Base-by-base conservation (phyloP, 305 asterid species). In the Solanum hybrid region DNA sequence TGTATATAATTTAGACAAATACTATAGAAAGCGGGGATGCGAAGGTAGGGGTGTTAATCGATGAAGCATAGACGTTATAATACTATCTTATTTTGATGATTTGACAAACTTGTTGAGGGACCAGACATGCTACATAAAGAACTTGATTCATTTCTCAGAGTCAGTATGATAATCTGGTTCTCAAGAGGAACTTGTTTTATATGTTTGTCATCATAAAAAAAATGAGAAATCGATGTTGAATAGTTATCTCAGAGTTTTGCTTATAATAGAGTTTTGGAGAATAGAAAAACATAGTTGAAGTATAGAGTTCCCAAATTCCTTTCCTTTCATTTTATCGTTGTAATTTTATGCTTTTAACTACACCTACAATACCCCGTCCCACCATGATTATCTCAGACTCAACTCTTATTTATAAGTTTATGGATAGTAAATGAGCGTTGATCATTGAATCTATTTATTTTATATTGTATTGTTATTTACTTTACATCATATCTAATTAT, bases 1-100 rank as follows among this genome's bases (percentile, higher is more conserved):
- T 51, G 10, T 51, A 51, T 51, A 51, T 51, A 51, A 15, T 51
- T 51, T 51, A 15, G 10, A 51, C n/a, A 51, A 51, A 51, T 15
- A 51, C 2, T 51, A 51, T 15, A 17, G 0, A 15, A 15, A 51
- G 1, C 0, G 4, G n/a, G 0, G 2, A 15, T 51, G 66, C 2
- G 9, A 51, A 51, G 1, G 10, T 51, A 17, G 9, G n/a, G 2
- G 66, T 51, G 66, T 51, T 51, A 3, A 51, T 45, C 0, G 8
- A 45, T 15, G 10, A 51, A 51, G n/a, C 66, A 51, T 15, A 6
- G 9, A 17, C 0, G 2, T 17, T 17, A 56, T 17, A 17, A 2
- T 17, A 6, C 0, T 2, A 4, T 0, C 9, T 51, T 15, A 17
- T 56, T 56, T 56, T 7, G 10, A 56, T 17, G 1, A 56, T 56